Conservation (phyloP, 1,284 basidiomycete species). For the Ustilago lituana region DNA sequence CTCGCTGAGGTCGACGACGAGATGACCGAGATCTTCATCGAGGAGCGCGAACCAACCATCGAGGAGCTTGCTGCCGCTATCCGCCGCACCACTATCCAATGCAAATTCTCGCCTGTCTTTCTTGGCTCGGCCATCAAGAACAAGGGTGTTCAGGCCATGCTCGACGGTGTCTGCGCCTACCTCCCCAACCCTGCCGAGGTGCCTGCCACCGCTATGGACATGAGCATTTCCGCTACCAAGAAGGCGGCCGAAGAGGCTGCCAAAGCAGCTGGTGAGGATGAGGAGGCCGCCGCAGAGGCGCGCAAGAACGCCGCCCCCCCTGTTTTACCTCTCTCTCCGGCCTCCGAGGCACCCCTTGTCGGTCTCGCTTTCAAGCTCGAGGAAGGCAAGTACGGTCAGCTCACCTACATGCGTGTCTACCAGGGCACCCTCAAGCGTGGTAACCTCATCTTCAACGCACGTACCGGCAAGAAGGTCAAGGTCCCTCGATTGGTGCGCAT, state of each 20-base stretch:
- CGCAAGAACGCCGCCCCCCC: conserved; percentile 54
- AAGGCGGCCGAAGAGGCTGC: conserved; percentile 56
- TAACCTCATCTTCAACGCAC: conserved; percentile 86
- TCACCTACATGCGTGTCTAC: conserved; percentile 99
- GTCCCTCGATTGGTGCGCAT: conserved; percentile 96
- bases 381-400: conserved; percentile 94
- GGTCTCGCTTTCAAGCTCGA: conserved; percentile 98
- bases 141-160: conserved; percentile 90
- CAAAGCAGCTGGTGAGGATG: conserved; percentile 44
- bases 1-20: conserved; percentile 96
- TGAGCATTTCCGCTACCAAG: conserved; percentile 72
- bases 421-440: conserved; percentile 90
- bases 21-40: conserved; percentile 89
- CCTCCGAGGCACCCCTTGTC: conserved; percentile 80
- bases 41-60: conserved; percentile 70
- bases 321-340: conserved; percentile 57
- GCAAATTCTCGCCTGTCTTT: conserved; percentile 96
- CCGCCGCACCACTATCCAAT: conserved; percentile 84
- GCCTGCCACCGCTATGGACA: conserved; percentile 82
- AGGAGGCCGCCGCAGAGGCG: conserved; percentile 50
- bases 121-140: conserved; percentile 98
- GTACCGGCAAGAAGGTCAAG: conserved; percentile 97
- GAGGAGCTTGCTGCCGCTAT: conserved; percentile 83
- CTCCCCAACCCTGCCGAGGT: conserved; percentile 88
- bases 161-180: conserved; percentile 96